phyloP scores from a whole-genome alignment of 306 rosid species.

The Urtica urens region DNA sequence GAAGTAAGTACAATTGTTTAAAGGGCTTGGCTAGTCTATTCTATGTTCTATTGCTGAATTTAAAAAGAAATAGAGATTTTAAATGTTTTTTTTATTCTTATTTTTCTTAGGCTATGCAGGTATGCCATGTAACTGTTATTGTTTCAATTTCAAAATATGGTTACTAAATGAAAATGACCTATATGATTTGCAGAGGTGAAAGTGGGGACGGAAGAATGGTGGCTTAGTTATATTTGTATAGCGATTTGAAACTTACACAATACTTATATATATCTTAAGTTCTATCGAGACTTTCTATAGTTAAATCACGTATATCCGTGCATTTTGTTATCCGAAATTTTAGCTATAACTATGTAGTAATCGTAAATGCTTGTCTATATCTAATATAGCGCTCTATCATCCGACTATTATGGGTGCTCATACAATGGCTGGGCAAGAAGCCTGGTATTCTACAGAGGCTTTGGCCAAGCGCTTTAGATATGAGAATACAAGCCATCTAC shows the following conservation, averaged over 20 bases:
- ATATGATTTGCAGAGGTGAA: neutral
- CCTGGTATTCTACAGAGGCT: constrained; percentile 82
- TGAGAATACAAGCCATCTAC: constrained; percentile 76
- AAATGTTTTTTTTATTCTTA: neutral
- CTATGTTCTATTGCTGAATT: neutral
- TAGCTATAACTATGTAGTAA: constrained; percentile 42
- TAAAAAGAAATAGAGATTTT: neutral
- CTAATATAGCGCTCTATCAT: constrained; percentile 82
- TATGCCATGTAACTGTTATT: no score
- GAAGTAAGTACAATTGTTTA: no score
- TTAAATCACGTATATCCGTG: constrained; percentile 19
- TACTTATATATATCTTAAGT: constrained; percentile 4
- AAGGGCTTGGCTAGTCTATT: neutral
- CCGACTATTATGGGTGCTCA: constrained; percentile 70
- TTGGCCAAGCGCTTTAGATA: constrained; percentile 94
- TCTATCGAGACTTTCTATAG: constrained; percentile 10
- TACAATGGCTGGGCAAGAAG: constrained; percentile 84
- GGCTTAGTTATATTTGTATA: neutral
- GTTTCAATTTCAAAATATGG: no score
- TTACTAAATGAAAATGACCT: no score
- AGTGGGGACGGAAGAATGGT: no score
- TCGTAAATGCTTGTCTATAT: constrained; percentile 54
- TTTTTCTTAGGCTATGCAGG: no score
- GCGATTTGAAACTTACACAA: neutral
- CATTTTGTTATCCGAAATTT: constrained; percentile 30